These are phyloP conservation scores for Coemansia sp. DNA, from an alignment of 192 early-diverging fungal genomes.

Conservation along the genomic window DNA sequence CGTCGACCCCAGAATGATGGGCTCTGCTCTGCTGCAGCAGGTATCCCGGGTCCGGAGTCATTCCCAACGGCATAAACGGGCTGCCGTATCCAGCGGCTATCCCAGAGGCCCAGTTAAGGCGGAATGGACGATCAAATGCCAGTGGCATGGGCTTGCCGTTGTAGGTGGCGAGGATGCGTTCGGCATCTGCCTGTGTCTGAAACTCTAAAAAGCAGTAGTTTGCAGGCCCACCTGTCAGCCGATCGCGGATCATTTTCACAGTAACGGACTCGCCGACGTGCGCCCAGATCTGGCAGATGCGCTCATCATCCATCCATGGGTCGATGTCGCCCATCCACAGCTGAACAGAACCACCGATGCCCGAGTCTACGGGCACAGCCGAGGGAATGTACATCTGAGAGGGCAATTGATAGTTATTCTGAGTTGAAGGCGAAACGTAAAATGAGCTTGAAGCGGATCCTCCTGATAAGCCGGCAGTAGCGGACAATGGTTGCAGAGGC, in stretches of 20 bases:
- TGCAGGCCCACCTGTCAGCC: conserved; percentile 72
- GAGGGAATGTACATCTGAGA: conserved; percentile 10
- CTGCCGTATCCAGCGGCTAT: conserved; percentile 57
- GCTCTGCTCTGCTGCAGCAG: background rate
- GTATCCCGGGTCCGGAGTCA: background rate
- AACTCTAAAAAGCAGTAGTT: conserved; percentile 97
- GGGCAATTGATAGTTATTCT: conserved; percentile 14
- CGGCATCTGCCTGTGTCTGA: conserved; percentile 64
- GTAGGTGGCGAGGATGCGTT: conserved; percentile 68
- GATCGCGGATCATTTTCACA: conserved; percentile 96
- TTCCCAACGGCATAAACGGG: background rate
- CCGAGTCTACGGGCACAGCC: background rate
- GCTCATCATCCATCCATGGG: conserved; percentile 97
- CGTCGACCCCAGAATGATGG: background rate
- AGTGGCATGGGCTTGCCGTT: conserved; percentile 85
- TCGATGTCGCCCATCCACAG: conserved; percentile 95
- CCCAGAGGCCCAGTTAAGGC: conserved; percentile 96
- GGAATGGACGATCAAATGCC: conserved; percentile 75
- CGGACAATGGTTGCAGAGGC: background rate
- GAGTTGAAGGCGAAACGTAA: background rate
- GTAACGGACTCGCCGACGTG: conserved; percentile 80
- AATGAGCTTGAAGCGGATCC: background rate
- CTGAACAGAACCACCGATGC: conserved; percentile 29
- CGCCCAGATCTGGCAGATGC: conserved; percentile 85
- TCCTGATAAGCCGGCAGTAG: conserved; percentile 7